phyloP scores from a whole-genome alignment of 2,329 filamentous ascomycete genomes.

The Phyllosticta ampelicida region DNA sequence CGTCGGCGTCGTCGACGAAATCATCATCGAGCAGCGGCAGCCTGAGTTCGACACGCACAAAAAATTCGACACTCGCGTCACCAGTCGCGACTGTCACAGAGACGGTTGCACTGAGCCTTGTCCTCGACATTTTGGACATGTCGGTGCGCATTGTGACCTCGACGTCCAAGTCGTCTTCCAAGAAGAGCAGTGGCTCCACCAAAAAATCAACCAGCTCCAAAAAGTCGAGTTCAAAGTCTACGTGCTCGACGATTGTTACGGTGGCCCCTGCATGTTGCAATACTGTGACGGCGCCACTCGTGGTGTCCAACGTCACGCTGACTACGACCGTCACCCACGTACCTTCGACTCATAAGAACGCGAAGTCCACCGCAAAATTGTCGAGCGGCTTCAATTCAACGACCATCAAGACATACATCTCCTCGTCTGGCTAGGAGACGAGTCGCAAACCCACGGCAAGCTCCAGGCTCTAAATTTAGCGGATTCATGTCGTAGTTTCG shows the following conservation, averaged over 20 bases:
- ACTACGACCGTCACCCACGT: neutral
- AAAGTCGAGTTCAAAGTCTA: neutral
- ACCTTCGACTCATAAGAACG: neutral
- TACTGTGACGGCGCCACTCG: neutral
- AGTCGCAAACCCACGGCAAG: neutral
- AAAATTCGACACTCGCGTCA: neutral
- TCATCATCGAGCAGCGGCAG: neutral
- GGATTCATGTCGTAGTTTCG: neutral
- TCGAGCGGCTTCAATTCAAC: neutral
- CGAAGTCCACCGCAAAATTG: neutral
- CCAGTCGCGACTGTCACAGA: conserved; percentile 2
- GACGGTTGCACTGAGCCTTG: conserved; percentile 6
- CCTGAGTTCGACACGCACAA: neutral
- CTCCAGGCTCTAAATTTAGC: neutral
- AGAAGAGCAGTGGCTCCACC: neutral
- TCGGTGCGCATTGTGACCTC: neutral
- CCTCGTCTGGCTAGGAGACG: neutral
- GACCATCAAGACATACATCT: neutral
- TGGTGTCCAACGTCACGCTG: neutral
- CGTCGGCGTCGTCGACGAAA: neutral
- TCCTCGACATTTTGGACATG: conserved; percentile 7
- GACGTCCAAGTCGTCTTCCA: neutral
- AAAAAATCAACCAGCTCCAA: neutral
- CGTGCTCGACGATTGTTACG: neutral
- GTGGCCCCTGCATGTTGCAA: neutral